These are phyloP conservation scores for Psilocybe sp. DNA, from an alignment of 768 basidiomycete species.

Conservation along the genomic window DNA sequence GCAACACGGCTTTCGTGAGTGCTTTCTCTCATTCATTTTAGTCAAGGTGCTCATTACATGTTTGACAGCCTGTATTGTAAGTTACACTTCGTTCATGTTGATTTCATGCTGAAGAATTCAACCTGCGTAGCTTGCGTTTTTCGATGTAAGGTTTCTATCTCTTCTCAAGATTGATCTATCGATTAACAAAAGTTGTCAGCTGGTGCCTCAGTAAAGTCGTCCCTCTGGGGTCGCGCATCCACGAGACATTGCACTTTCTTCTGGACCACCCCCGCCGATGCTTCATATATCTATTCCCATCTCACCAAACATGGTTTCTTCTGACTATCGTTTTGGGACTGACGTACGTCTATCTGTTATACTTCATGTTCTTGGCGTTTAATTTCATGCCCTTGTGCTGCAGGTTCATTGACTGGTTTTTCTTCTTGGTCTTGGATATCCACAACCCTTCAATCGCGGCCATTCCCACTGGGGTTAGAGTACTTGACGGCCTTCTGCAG, in stretches of 20 bases:
- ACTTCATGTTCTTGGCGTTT: not conserved
- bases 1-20: constrained; percentile 92
- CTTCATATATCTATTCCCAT: constrained; percentile 87
- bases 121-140: constrained; percentile 62
- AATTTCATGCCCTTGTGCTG: not conserved
- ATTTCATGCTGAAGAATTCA: not conserved
- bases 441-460: constrained; percentile 65
- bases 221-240: constrained; percentile 52
- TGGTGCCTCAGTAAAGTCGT: constrained; percentile 71
- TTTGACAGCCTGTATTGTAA: constrained; percentile 77
- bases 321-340: constrained; percentile 62
- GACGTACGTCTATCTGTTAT: constrained; percentile 47
- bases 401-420: constrained; percentile 84
- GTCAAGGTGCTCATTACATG: not conserved
- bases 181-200: constrained; percentile 34
- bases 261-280: constrained; percentile 94
- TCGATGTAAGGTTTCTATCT: constrained; percentile 57
- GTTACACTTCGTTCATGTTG: constrained; percentile 24
- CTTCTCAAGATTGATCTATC: not conserved
- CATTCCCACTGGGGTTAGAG: constrained; percentile 68
- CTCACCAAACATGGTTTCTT: constrained; percentile 93
- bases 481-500: constrained; percentile 78
- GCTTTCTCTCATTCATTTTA: not conserved
- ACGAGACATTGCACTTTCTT: constrained; percentile 86
- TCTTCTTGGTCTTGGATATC: constrained; percentile 86